Base-by-base conservation (phyloP, 2,329 filamentous ascomycete genomes). In the Fusarium cicatricum region DNA sequence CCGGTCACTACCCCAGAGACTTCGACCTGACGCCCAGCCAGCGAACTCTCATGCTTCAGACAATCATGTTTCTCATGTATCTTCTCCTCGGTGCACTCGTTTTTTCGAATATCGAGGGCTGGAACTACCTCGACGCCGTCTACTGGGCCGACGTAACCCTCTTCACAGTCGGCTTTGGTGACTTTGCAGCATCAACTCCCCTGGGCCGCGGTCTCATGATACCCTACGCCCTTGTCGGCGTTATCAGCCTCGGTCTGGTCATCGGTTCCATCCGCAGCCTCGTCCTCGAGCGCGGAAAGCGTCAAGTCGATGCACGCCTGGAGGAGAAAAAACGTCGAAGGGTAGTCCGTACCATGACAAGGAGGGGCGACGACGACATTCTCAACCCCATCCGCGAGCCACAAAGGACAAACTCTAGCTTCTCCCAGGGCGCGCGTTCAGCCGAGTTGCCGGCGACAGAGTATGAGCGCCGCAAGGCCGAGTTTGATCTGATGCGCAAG, bases 21-120 rank as follows among this genome's bases (percentile, higher is more conserved):
- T 97, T 97, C 64, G 79, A 83, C 63, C 80, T 97, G 19, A 93
- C 90, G 0, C 85, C 88, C 47, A 89, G 89, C 57, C 93, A 97
- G 73, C 85, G 93, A 10, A 97, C 91, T 0, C 78, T 97, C 17
- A 97, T 97, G 80, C 76, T 97, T 23, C 93, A 97, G 74, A 96
- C 92, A 2, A 96, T 96, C 74, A 78, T 90, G 50, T 91, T 96
- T 70, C 87, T 96, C 45, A 76, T 91, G 41, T 97, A 95, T 79
- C 78, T 97, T 0, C 86, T 90, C 0, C 75, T 92, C 2, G 93
- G 93, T 1, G 91, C 89, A 1, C 83, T 88, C 0, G 77, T 96
- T 0, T 97, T 95, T 69, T 85, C 86, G 6, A 78, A 78, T 2
- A 82, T 95, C 3, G 89, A 96, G 58, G 82, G 76, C 4, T 95